Base-by-base conservation (phyloP, 305 asterid genomes). In the Ilex paraguariensis region DNA sequence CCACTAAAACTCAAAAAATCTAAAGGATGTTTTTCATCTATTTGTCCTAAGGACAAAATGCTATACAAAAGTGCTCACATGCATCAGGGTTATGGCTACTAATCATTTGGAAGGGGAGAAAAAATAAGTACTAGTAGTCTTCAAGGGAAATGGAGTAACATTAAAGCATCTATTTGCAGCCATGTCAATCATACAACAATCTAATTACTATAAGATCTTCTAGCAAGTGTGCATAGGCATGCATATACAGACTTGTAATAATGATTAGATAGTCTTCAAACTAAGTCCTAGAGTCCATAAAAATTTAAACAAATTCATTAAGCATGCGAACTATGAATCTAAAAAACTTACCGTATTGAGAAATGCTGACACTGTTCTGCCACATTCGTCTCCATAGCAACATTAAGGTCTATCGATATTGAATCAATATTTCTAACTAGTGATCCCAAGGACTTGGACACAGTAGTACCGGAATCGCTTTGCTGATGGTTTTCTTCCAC, bases 281-380 rank as follows among this genome's bases (percentile, higher is more conserved):
- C 15, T 13, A 44, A 60, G 42, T 8, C 42, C 42, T 52, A 52
- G 58, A 54, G 44, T 40, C 42, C 32, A 12, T 21, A 50, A 66
- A 60, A 4, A 31, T 58, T 15, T 13, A 31, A 42, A 62, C 56
- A 30, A 48, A 54, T 30, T 14, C 21, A 60, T 30, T 51, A 62
- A 64, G 58, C 39, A 49, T 21, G 28, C 28, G 2, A 30, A 57
- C 39, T 14, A 61, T 50, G 6, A 62, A 21, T 45, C 46, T 63
- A 53, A 52, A 70, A 68, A 31, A 13, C 81, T 76, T 62, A 84
- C 97, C 96, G 96, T 21, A 87, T 81, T 5, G 95, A 79, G 63
- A 91, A 91, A 66, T 86, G 86, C 31, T 70, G 77, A 21, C 82
- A 80, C 14, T 8, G 60, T 13, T 69, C 86, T 51, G 69, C 13